phyloP scores from a whole-genome alignment of 192 early-diverging fungal species.

The Diversispora epigaea region DNA sequence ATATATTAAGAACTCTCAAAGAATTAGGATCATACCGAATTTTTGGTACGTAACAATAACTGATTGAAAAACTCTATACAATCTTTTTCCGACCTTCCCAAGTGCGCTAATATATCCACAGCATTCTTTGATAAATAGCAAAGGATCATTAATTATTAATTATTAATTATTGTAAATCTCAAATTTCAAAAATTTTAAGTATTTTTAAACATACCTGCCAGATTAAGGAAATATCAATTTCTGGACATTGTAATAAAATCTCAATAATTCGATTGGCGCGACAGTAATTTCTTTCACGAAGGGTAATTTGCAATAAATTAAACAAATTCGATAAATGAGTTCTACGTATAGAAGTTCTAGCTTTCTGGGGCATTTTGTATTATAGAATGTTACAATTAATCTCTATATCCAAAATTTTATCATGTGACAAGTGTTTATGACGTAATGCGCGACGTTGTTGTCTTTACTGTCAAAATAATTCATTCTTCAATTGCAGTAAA shows the following conservation, averaged over 20 bases:
- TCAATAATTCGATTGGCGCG: conserved; percentile 11
- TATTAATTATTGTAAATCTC: neutral
- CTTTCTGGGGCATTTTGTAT: too few relatives aligned
- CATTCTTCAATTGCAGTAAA: too few relatives aligned
- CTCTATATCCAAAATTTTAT: too few relatives aligned
- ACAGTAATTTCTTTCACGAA: conserved; percentile 6
- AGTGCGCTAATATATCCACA: neutral
- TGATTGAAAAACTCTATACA: conserved; percentile 15
- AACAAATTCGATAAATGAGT: conserved; percentile 11
- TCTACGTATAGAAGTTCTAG: neutral
- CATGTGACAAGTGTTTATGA: too few relatives aligned
- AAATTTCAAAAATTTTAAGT: too few relatives aligned
- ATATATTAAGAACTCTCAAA: neutral
- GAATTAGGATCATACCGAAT: neutral
- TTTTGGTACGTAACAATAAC: neutral
- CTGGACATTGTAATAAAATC: conserved; percentile 12
- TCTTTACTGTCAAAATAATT: too few relatives aligned
- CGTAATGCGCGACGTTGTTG: too few relatives aligned
- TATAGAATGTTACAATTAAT: too few relatives aligned
- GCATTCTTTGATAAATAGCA: neutral
- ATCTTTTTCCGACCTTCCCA: neutral
- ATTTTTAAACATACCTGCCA: too few relatives aligned
- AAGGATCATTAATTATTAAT: neutral
- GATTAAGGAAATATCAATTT: neutral
- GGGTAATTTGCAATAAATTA: neutral